Base-by-base conservation (phyloP, 352 stramenopile species). In the Globisporangium recalcitrans region DNA sequence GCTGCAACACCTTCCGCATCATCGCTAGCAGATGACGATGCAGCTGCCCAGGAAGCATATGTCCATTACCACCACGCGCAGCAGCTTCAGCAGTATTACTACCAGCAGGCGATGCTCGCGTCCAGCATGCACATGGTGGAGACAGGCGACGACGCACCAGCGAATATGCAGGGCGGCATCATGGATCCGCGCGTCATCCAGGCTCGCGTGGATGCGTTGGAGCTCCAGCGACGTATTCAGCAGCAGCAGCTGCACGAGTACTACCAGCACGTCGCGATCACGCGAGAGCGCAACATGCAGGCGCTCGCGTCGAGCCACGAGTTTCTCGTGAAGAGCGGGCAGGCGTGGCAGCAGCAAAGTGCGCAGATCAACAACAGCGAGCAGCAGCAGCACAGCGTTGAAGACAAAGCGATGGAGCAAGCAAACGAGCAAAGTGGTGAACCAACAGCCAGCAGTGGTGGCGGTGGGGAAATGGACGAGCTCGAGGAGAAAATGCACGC, bases 171-270 rank as follows among this genome's bases (percentile, higher is more conserved):
- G 31, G 74, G 68, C 9, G 79, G 74, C 0, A 77, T 88, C 34
- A 81, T 88, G 47, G 80, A 90, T 56, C 71, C 79, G 46, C 75
- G 78, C 9, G 71, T 86, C 44, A 86, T 90, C 38, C 80, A 90
- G 24, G 71, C 80, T 24, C 74, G 80, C 14, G 59, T 88, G 47
- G 71, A 74, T 31, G 75, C 68, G 4, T 58, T 90, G 1, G 80
- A 90, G 58, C 62, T 82, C 32, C 78, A 83, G 40, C 75, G 76
- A 5, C 54, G 66, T 21, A 27, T 73, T 0, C 78, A 85, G 29
- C 65, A 77, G 69, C 69, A 77, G 32, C 77, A 85, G 19, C 58
- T 80, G 1, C 77, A 88, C 44, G 64, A 80, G 14, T 90, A 88
- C 53, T 82, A 80, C 47, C 65, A 80, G 10, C 78, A 85, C 31